Evolutionary conservation across 192 early-diverging fungal genomes (phyloP), one percentile per base, ranked within the genome.

Genomic region (Backusella psychrophila): DNA sequence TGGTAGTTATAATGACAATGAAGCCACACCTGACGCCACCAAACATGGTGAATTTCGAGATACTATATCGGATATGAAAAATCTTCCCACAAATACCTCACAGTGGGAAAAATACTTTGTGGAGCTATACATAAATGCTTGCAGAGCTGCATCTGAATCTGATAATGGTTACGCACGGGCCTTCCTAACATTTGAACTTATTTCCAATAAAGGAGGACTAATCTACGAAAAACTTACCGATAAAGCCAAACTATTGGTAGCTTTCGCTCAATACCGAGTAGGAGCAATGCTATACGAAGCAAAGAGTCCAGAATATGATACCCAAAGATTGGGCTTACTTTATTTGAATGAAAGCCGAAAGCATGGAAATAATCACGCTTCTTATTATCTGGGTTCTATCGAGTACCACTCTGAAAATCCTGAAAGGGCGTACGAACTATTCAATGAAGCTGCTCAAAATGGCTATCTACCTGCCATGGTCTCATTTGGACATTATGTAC

Each of bases 51-150:
- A 15, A 2, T 63, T 63, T 63, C 26, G 21, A 23, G 56, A 63
- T 63, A 63, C 56, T 23, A 63, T 63, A 29, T 63, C 56, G 23
- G 56, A 63, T 12, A 29, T 29, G 21, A 23, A 63, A 29, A 23
- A 63, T 63, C 56, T 63, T 29, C 56, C 56, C 56, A 63, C 56
- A 29, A 63, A 11, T 63, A 29, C 21, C 17, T 35, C 7, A 36
- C 34, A 68, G 33, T 68, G 66, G 66, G 66, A 68, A 68, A 68
- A 68, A 8, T 68, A 68, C 35, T 36, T 68, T n/a, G 15, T 33
- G 26, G 29, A 68, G 19, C 35, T 68, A 68, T 68, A 68, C 19
- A 14, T 35, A 19, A 33, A 33, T n/a, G 66, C 66, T 2, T 36
- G 17, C 0, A 35, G 6, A 68, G 15, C 66, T 6, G 35, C 66